Base-by-base conservation (phyloP, 2,329 filamentous ascomycete genomes). In the Aspergillus sp. region DNA sequence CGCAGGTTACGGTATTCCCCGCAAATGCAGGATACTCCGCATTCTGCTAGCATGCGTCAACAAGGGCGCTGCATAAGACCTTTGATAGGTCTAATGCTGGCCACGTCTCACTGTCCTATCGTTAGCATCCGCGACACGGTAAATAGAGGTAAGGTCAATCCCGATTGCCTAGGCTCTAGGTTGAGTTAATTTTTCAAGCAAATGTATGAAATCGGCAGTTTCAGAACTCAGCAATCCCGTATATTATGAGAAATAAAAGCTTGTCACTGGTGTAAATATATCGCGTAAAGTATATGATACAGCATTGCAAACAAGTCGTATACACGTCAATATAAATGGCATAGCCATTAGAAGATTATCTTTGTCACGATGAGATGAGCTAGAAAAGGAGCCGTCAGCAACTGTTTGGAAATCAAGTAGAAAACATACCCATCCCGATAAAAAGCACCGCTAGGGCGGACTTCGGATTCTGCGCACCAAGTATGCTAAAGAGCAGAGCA, bases 401-500 rank as follows among this genome's bases (percentile, higher is more conserved):
- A n/a, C 17, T 22, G 20, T 22, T 5, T 22, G 4, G 20, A 22
- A n/a, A 19, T 6, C 20, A 44, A 10, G 7, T 17, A 19, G 12
- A 25, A 23, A 9, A 45, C 53, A 27, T 49, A 56, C 52, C 23
- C 19, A 41, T 45, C 17, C 43, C 42, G 39, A 58, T 41, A 23
- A 58, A 44, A n/a, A 63, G 41, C 7, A 63, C 15, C 6, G 50
- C 33, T 13, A 59, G 44, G n/a, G 57, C 58, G 41, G 53, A 38
- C 33, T 37, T 59, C 5, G 57, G 43, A 20, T 58, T 64, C 30
- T 63, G 59, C 1, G 50, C 43, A 2, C 56, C 57, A 37, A 64
- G 50, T 2, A 61, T 7, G 23, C 58, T 49, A 5, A 63, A 33
- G 35, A 67, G 43, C 30, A 66, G 35, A 17, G 55, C 52, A 15